A percentile compares a stretch with the other conserved stretches of the same genome.
Evolutionary conservation across 1,284 basidiomycete genomes (phyloP).

Genomic region (Ustilago trichophora): DNA sequence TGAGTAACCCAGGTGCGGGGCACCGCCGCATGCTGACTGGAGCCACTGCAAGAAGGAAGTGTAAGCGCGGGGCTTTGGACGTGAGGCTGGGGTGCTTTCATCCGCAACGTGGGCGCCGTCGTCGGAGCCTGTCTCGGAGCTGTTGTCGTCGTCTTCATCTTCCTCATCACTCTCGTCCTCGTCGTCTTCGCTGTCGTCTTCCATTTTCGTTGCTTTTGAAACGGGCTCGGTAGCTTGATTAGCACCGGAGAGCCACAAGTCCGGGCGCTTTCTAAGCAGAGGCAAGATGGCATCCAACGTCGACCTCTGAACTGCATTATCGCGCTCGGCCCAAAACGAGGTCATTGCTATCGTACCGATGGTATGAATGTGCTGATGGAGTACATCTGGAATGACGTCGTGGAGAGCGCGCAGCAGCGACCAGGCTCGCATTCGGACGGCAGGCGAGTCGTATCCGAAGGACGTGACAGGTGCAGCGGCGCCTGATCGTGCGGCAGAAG

Average conservation of each 20-base stretch:
- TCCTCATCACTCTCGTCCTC: slow-evolving; percentile 32
- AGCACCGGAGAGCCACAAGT: slow-evolving; percentile 59
- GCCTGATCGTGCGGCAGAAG: slow-evolving; percentile 2
- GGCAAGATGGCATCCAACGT: slow-evolving; percentile 56
- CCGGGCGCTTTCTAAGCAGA: slow-evolving; percentile 51
- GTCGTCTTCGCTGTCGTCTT: slow-evolving; percentile 10
- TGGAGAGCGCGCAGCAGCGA: slow-evolving; percentile 35
- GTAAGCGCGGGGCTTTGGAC: slow-evolving; percentile 30
- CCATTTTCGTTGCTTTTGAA: not conserved
- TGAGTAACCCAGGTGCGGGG: slow-evolving; percentile 80
- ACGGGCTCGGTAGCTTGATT: not conserved
- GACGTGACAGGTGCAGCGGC: slow-evolving; percentile 6
- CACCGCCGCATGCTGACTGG: slow-evolving; percentile 77
- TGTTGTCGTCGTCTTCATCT: slow-evolving; percentile 24
- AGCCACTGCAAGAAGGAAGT: slow-evolving; percentile 76
- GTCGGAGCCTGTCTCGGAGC: slow-evolving; percentile 27
- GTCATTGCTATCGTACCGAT: slow-evolving; percentile 47
- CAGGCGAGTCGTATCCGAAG: slow-evolving; percentile 50
- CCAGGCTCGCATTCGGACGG: slow-evolving; percentile 56
- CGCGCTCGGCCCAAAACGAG: slow-evolving; percentile 60
- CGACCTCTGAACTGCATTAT: slow-evolving; percentile 46
- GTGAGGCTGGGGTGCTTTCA: not conserved
- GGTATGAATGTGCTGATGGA: slow-evolving; percentile 36
- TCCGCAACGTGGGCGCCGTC: slow-evolving; percentile 6
- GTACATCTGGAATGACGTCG: slow-evolving; percentile 7